Conservation (phyloP, 2,329 filamentous ascomycete species). For the Cytospora piceicola region DNA sequence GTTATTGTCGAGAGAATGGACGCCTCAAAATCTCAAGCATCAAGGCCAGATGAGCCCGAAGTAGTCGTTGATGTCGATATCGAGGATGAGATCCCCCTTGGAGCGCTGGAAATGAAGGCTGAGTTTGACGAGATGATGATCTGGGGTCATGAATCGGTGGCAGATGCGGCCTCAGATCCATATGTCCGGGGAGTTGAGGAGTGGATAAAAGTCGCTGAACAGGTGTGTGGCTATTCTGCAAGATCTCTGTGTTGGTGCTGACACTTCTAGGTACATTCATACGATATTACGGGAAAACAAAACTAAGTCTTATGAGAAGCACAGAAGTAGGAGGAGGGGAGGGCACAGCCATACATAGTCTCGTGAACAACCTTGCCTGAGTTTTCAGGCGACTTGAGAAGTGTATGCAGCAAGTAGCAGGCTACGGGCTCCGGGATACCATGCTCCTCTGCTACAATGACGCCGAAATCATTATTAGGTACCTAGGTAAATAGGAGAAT, state of each 20-base stretch:
- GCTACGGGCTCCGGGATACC: background rate
- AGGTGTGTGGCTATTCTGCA: constrained; percentile 1
- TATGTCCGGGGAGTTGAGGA: constrained; percentile 78
- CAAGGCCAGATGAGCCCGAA: constrained; percentile 36
- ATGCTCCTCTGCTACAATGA: too few relatives aligned
- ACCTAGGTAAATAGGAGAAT: background rate
- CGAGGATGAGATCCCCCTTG: constrained; percentile 53
- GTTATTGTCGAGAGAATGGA: constrained; percentile 59
- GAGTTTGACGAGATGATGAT: constrained; percentile 76
- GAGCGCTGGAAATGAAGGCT: constrained; percentile 64
- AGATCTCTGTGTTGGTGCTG: background rate
- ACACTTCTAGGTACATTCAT: constrained; percentile 28
- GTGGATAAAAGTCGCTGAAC: constrained; percentile 74
- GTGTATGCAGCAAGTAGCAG: background rate
- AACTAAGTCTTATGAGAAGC: background rate
- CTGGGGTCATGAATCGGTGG: constrained; percentile 79
- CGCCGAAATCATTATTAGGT: background rate
- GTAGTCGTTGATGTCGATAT: constrained; percentile 41
- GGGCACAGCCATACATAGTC: background rate
- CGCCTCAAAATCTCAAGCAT: constrained; percentile 37
- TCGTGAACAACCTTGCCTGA: background rate
- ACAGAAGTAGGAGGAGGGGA: too few relatives aligned
- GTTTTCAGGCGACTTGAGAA: background rate
- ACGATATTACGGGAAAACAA: constrained; percentile 12
- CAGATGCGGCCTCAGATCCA: constrained; percentile 65